Conservation (phyloP, 2,329 filamentous ascomycete genomes). For the Neofusicoccum laricinum region DNA sequence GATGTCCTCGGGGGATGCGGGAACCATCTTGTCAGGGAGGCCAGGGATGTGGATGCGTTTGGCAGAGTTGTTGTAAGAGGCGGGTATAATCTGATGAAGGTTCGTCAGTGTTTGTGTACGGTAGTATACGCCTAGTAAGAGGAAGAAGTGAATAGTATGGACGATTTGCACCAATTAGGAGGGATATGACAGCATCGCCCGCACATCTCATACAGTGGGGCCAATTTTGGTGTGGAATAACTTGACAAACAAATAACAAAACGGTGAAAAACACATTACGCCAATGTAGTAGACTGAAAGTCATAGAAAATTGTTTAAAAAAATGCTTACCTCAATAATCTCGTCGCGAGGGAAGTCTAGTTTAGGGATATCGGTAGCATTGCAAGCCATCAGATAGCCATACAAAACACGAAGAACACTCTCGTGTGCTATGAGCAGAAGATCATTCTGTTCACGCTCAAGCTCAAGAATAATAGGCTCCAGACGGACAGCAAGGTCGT, state of each 20-base stretch:
- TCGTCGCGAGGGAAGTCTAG: conserved; percentile 93
- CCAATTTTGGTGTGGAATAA: too few relatives aligned
- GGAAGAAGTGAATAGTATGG: neutral
- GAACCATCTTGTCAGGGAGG: conserved; percentile 64
- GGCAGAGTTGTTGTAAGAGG: conserved; percentile 94
- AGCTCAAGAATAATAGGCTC: conserved; percentile 97
- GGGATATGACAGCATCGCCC: too few relatives aligned
- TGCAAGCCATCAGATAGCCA: conserved; percentile 97
- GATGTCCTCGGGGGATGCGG: conserved; percentile 76
- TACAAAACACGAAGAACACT: conserved; percentile 96
- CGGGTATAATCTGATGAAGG: conserved; percentile 72
- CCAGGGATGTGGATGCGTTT: conserved; percentile 82
- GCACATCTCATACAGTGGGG: too few relatives aligned
- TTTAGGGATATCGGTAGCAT: conserved; percentile 87
- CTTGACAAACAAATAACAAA: too few relatives aligned
- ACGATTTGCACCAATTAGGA: too few relatives aligned
- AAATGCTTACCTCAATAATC: conserved; percentile 80
- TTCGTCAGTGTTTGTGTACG: neutral
- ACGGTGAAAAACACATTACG: too few relatives aligned
- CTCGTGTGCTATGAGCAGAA: conserved; percentile 98
- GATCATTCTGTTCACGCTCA: conserved; percentile 92
- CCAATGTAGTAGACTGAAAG: too few relatives aligned
- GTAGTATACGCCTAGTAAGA: conserved; percentile 3
- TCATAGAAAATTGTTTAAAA: too few relatives aligned
- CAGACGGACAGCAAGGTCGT: conserved; percentile 94